These are phyloP conservation scores for Talaromyces proteolyticus DNA, from an alignment of 495 filamentous ascomycete species.

Conservation along the genomic window DNA sequence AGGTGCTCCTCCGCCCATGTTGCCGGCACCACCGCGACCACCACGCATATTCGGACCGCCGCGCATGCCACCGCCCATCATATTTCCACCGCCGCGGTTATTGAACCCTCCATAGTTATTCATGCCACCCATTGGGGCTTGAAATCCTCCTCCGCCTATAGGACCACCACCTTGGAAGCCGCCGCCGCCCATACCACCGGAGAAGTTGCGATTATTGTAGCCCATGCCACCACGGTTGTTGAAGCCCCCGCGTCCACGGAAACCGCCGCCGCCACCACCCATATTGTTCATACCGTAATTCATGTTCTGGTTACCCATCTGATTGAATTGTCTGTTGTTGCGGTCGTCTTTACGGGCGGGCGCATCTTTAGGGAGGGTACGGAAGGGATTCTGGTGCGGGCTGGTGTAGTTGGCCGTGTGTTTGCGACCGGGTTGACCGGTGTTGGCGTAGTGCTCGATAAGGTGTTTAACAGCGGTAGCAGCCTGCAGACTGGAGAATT, in stretches of 20 bases:
- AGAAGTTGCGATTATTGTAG: conserved; percentile 45
- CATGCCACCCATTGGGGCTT: conserved; percentile 48
- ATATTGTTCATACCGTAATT: conserved; percentile 34
- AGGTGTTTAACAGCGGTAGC: conserved; percentile 79
- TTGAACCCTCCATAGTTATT: conserved; percentile 51
- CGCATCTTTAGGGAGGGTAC: conserved; percentile 85
- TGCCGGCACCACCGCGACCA: conserved; percentile 54
- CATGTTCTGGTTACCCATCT: conserved; percentile 25
- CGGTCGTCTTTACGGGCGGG: conserved; percentile 67
- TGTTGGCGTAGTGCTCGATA: conserved; percentile 57
- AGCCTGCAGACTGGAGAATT: conserved; percentile 79
- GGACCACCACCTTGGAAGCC: conserved; percentile 35
- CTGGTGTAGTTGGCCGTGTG: conserved; percentile 69
- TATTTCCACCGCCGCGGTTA: conserved; percentile 55
- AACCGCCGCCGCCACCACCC: conserved; percentile 22
- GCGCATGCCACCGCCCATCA: conserved; percentile 65
- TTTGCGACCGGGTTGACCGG: conserved; percentile 56
- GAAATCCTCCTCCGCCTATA: conserved; percentile 59
- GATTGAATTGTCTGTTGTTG: conserved; percentile 24
- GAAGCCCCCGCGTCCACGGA: conserved; percentile 48
- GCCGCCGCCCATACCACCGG: conserved; percentile 29
- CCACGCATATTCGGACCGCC: conserved; percentile 69
- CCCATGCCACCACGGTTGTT: conserved; percentile 37
- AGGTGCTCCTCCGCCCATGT: conserved; percentile 44
- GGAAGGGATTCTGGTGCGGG: conserved; percentile 78